A percentile compares a stretch with the other conserved stretches of the same genome.
Conservation (phyloP, 768 basidiomycete genomes). For the Pleurotus eryngii region DNA sequence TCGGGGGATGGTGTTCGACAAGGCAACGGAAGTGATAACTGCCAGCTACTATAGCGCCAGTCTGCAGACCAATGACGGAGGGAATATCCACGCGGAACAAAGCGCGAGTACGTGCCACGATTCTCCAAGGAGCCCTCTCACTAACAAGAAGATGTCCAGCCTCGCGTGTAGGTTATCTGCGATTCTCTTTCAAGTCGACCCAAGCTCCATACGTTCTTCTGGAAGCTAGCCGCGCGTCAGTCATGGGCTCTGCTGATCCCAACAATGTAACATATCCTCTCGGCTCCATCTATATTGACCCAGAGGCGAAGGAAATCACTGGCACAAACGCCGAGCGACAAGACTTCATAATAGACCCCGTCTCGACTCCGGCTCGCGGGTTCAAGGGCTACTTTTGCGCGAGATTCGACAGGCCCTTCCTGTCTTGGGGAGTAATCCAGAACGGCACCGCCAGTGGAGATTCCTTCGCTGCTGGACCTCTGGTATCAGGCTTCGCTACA, state of each 20-base stretch:
- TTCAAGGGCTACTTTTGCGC: slow-evolving; percentile 62
- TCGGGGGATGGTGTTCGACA: slow-evolving; percentile 51
- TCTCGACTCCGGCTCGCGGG: slow-evolving; percentile 34
- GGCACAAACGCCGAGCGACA: slow-evolving; percentile 69
- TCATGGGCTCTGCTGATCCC: slow-evolving; percentile 48
- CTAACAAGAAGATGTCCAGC: slow-evolving; percentile 34
- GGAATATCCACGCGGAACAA: slow-evolving; percentile 53
- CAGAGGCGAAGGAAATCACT: slow-evolving; percentile 44
- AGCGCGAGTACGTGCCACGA: slow-evolving; percentile 49
- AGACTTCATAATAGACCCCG: slow-evolving; percentile 65
- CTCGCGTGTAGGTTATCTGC: slow-evolving; percentile 71
- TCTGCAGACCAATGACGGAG: slow-evolving; percentile 49
- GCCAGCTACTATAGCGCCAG: slow-evolving; percentile 57
- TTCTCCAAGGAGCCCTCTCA: background rate
- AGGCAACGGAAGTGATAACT: slow-evolving; percentile 50
- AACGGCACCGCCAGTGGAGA: slow-evolving; percentile 34
- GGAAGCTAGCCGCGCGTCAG: slow-evolving; percentile 61
- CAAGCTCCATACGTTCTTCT: slow-evolving; percentile 56
- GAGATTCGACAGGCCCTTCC: slow-evolving; percentile 47
- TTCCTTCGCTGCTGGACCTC: slow-evolving; percentile 33
- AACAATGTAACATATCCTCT: slow-evolving; percentile 49
- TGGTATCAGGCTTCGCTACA: slow-evolving; percentile 49
- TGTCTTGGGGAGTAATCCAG: slow-evolving; percentile 45
- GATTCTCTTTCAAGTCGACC: slow-evolving; percentile 54
- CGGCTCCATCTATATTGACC: slow-evolving; percentile 47